Percentiles rank a stretch among this genome's conserved stretches.
These are phyloP conservation scores for Raddia distichophylla DNA, from an alignment of 176 grass and related monocot species.

Conservation along the genomic window DNA sequence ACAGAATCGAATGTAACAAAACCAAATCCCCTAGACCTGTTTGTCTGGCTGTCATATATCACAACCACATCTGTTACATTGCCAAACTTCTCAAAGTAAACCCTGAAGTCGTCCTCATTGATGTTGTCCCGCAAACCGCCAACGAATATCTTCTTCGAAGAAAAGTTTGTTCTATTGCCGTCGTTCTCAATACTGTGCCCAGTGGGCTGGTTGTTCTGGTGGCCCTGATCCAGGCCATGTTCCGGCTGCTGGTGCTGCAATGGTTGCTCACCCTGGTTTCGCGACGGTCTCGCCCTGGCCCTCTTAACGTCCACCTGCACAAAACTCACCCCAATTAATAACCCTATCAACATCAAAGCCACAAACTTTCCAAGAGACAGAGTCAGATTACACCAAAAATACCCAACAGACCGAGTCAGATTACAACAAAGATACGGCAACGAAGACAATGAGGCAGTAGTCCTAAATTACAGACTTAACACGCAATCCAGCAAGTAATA, in stretches of 20 bases:
- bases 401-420: not conserved
- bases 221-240: constrained; percentile 33
- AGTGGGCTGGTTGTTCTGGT: constrained; percentile 12
- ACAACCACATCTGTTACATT: constrained; percentile 69
- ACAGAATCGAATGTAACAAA: constrained; percentile 81
- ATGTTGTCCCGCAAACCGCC: constrained; percentile 69
- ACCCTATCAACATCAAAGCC: not conserved
- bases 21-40: constrained; percentile 71
- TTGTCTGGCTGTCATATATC: constrained; percentile 73
- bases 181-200: not conserved
- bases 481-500: not conserved
- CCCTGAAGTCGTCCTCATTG: constrained; percentile 58
- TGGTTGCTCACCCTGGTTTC: constrained; percentile 37
- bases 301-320: constrained; percentile 74
- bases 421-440: not conserved
- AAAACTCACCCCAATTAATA: not conserved
- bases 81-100: constrained; percentile 85
- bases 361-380: not conserved
- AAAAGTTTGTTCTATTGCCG: constrained; percentile 17
- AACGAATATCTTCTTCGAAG: constrained; percentile 80
- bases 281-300: constrained; percentile 52
- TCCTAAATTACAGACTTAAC: not conserved
- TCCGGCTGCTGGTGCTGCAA: constrained; percentile 39
- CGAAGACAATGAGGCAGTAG: not conserved
- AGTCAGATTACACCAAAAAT: not conserved